Evolutionary conservation across 345 rosid species (phyloP), one percentile per base, ranked within the genome.

Genomic region (Pseudoturritis turrita): DNA sequence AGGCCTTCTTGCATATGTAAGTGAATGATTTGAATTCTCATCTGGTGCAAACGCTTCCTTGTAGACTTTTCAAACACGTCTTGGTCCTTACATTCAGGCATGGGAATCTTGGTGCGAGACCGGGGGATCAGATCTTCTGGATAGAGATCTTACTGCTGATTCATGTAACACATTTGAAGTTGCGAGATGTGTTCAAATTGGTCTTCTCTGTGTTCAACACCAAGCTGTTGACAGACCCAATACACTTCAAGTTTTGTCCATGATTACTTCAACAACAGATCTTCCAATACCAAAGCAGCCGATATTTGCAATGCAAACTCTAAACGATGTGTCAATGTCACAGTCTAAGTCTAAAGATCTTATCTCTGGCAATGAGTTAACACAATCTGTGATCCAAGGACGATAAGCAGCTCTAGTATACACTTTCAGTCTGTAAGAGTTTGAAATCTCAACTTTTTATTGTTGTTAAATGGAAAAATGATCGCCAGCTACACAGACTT

Each of bases 1-100:
- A 68, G 45, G 74, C 64, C 74, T 75, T 44, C 70, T 68, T 62
- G 79, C 74, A 44, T 75, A 68, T 52, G 79, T 75, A 75, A 61
- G 74, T 45, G 17, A 22, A 11, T 23, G 5, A 3, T 43, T 19
- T 49, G 15, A n/a, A 43, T 35, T 17, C n/a, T 6, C 35, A 19
- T 50, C 33, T 4, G 6, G 33, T 29, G 6, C 33, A 4, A 5
- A 21, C n/a, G 2, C 5, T 14, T 25, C 21, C 14, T n/a, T n/a
- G n/a, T n/a, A n/a, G n/a, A n/a, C 45, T 1, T 51, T 47, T 22
- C 37, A 1, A 11, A n/a, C n/a, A n/a, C n/a, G n/a, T n/a, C n/a
- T n/a, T n/a, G n/a, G 1, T 39, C 39, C 4, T 26, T 60, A 8
- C n/a, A 23, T 23, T 60, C 65, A 60, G 78, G 66, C 78, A 10